A percentile compares a stretch with the other conserved stretches of the same genome.
These are phyloP conservation scores for Alternaria gaisen DNA, from an alignment of 2,329 filamentous ascomycete genomes.

Conservation along the genomic window DNA sequence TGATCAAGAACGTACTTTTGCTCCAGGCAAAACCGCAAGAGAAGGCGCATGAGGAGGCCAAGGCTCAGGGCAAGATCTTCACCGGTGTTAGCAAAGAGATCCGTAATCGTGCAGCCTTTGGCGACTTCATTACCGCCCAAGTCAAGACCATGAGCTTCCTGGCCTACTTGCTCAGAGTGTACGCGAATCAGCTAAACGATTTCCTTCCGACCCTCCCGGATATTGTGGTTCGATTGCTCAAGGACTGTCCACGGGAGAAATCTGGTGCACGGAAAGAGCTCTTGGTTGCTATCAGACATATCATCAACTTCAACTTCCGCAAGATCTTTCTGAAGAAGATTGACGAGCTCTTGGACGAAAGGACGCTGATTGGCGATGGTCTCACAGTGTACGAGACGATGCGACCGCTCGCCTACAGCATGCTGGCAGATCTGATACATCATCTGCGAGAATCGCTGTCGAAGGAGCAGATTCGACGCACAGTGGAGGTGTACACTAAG, in stretches of 20 bases:
- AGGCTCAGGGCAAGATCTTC: slow-evolving; percentile 80
- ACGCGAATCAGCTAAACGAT: slow-evolving; percentile 85
- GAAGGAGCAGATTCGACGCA: slow-evolving; percentile 91
- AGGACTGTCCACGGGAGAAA: slow-evolving; percentile 94
- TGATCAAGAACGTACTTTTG: slow-evolving; percentile 89
- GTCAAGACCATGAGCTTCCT: slow-evolving; percentile 99
- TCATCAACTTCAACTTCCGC: slow-evolving; percentile 98
- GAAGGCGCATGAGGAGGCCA: slow-evolving; percentile 87
- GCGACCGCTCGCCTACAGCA: slow-evolving; percentile 94
- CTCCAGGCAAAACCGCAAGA: slow-evolving; percentile 93
- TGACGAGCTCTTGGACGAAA: slow-evolving; percentile 91
- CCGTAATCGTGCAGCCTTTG: slow-evolving; percentile 91
- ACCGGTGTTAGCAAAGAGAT: slow-evolving; percentile 93
- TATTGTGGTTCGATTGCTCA: slow-evolving; percentile 88
- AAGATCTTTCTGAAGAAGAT: slow-evolving; percentile 96
- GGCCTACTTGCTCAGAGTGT: slow-evolving; percentile 88
- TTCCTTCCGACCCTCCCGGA: slow-evolving; percentile 86
- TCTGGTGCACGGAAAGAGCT: slow-evolving; percentile 94
- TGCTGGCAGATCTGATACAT: slow-evolving; percentile 97
- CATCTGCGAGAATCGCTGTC: slow-evolving; percentile 90
- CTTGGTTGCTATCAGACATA: slow-evolving; percentile 94
- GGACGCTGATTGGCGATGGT: slow-evolving; percentile 93
- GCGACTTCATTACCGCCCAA: slow-evolving; percentile 96
- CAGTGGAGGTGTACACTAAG: slow-evolving; percentile 95
- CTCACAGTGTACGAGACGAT: slow-evolving; percentile 97